These are phyloP conservation scores for Moniliella sp. DNA, from an alignment of 1,284 basidiomycete species.

Conservation along the genomic window DNA sequence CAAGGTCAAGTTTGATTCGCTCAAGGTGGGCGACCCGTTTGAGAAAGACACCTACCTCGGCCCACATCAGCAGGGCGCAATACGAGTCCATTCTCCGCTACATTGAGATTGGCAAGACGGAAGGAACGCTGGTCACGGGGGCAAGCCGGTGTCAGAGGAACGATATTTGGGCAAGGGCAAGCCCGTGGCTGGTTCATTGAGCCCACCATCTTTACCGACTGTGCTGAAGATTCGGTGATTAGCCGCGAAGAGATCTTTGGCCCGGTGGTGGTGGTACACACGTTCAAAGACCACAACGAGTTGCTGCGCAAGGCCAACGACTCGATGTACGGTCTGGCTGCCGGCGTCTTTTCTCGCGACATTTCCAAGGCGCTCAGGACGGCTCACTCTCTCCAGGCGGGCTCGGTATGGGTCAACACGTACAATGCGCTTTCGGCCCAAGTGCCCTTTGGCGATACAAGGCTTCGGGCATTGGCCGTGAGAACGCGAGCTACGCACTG, in stretches of 20 bases:
- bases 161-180: too few relatives aligned
- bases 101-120: slow-evolving; percentile 63
- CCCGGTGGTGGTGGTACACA: slow-evolving; percentile 47
- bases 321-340: slow-evolving; percentile 60
- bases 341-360: slow-evolving; percentile 63
- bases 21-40: slow-evolving; percentile 63
- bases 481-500: slow-evolving; percentile 27
- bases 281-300: slow-evolving; percentile 39
- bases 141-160: slow-evolving; percentile 55
- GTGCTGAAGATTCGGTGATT: slow-evolving; percentile 58
- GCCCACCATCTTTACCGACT: slow-evolving; percentile 38
- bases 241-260: slow-evolving; percentile 78
- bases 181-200: slow-evolving; percentile 39
- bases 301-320: slow-evolving; percentile 59
- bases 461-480: slow-evolving; percentile 24
- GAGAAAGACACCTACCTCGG: slow-evolving; percentile 50
- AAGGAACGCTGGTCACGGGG: slow-evolving; percentile 50
- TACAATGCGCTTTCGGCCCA: slow-evolving; percentile 15
- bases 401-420: slow-evolving; percentile 56
- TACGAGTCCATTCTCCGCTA: slow-evolving; percentile 75
- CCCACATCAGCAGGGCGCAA: slow-evolving; percentile 55
- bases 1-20: slow-evolving; percentile 13
- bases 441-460: slow-evolving; percentile 18
- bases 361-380: slow-evolving; percentile 52
- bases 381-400: slow-evolving; percentile 57